phyloP scores from a whole-genome alignment of 2,329 filamentous ascomycete species.

The Colletotrichum lentis region DNA sequence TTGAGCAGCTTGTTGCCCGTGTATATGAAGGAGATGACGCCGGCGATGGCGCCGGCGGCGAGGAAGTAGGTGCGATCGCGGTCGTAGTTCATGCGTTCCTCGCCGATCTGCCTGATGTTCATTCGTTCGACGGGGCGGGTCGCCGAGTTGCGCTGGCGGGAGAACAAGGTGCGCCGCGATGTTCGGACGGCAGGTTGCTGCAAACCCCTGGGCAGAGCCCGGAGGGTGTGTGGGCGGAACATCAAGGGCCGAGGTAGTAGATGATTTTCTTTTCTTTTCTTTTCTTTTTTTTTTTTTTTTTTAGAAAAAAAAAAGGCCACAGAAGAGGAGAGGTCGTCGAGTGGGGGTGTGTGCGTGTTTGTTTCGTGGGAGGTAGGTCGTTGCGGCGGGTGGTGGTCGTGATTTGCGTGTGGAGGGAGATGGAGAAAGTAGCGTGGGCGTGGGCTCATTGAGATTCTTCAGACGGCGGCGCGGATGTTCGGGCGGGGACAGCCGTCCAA shows the following conservation, averaged over 20 bases:
- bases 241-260: conserved; percentile 40
- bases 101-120: conserved; percentile 59
- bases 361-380: neutral
- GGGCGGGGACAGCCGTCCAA: conserved; percentile 30
- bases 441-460: conserved; percentile 32
- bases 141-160: conserved; percentile 39
- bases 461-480: conserved; percentile 30
- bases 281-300: no score
- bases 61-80: conserved; percentile 61
- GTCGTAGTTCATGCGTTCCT: conserved; percentile 59
- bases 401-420: conserved; percentile 1
- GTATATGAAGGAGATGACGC: conserved; percentile 60
- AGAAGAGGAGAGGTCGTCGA: no score
- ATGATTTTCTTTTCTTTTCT: no score
- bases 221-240: conserved; percentile 44
- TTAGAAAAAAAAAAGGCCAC: no score
- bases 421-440: neutral
- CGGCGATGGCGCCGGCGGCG: conserved; percentile 58
- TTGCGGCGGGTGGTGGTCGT: neutral
- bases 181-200: conserved; percentile 30
- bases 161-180: conserved; percentile 49
- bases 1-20: conserved; percentile 61
- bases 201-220: conserved; percentile 41
- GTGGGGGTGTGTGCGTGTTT: neutral
- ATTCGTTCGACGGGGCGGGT: conserved; percentile 57